phyloP scores from a whole-genome alignment of 345 rosid genomes.

The Litchi chinensis region DNA sequence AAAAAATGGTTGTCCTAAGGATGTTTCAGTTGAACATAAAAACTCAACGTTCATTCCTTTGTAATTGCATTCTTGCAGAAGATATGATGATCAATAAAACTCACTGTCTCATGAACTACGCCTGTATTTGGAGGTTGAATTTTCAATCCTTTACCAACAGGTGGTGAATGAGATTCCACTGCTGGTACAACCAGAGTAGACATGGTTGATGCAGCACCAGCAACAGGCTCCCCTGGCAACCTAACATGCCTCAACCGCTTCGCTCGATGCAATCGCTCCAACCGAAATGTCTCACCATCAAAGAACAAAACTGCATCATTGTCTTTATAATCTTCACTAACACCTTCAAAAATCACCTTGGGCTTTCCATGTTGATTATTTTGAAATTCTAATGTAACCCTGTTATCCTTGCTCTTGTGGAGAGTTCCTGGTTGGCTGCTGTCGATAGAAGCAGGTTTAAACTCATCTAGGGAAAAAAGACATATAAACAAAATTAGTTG shows the following conservation, averaged over 20 bases:
- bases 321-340: constrained; percentile 68
- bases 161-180: constrained; percentile 41
- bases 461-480: constrained; percentile 56
- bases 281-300: constrained; percentile 61
- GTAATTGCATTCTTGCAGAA: not conserved
- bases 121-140: constrained; percentile 29
- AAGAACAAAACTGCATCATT: constrained; percentile 73
- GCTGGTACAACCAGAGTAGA: constrained; percentile 35
- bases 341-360: constrained; percentile 70
- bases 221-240: constrained; percentile 52
- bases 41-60: not conserved
- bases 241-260: constrained; percentile 63
- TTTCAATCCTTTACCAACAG: constrained; percentile 38
- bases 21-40: not conserved
- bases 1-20: not conserved
- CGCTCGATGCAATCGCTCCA: constrained; percentile 69
- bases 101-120: constrained; percentile 34
- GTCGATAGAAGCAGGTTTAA: constrained; percentile 84
- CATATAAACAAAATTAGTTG: not conserved
- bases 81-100: constrained; percentile 19
- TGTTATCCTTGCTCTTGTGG: constrained; percentile 63
- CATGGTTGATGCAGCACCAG: constrained; percentile 27
- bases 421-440: constrained; percentile 58
- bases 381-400: constrained; percentile 73
- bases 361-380: constrained; percentile 71